Evolutionary conservation across 129 eudicot genomes (phyloP).

Genomic region (Artemisia tridentata): DNA sequence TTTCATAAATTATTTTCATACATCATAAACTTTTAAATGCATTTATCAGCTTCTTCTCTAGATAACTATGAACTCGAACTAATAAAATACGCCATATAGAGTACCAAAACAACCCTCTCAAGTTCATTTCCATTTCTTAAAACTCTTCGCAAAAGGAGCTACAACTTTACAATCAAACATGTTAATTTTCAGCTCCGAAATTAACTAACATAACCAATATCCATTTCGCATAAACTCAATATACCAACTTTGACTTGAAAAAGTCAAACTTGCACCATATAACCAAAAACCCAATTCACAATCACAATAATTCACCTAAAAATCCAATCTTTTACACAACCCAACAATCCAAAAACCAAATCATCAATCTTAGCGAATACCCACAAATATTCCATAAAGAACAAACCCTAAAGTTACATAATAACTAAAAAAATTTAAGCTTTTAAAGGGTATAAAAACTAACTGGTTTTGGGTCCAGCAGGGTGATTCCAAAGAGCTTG

Average conservation of each 20-base stretch:
- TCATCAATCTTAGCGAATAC: not conserved
- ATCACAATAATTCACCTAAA: not conserved
- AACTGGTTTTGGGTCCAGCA: slow-evolving; percentile 97
- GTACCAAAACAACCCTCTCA: not conserved
- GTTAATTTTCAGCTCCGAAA: not conserved
- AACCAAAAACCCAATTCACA: not conserved
- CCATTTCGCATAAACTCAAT: not conserved
- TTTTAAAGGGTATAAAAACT: slow-evolving; percentile 3
- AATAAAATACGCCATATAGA: no score
- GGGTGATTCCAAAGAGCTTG: slow-evolving; percentile 91
- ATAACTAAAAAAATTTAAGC: not conserved
- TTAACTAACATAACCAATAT: not conserved
- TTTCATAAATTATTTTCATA: not conserved
- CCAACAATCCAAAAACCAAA: slow-evolving; percentile 14
- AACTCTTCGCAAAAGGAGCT: not conserved
- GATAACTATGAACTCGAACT: no score
- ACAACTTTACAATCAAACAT: slow-evolving; percentile 2
- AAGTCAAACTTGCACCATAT: slow-evolving; percentile 18
- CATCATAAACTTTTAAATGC: not conserved
- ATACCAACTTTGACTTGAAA: slow-evolving; percentile 12
- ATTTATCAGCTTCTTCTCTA: not conserved
- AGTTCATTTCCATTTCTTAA: not conserved
- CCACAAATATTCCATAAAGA: slow-evolving; percentile 9
- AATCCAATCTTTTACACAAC: not conserved
- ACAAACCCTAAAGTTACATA: slow-evolving; percentile 2